Percentiles rank a stretch among this genome's conserved stretches.
Evolutionary conservation across 1,284 basidiomycete species (phyloP).

Genomic region (Fomitopsis palustris): DNA sequence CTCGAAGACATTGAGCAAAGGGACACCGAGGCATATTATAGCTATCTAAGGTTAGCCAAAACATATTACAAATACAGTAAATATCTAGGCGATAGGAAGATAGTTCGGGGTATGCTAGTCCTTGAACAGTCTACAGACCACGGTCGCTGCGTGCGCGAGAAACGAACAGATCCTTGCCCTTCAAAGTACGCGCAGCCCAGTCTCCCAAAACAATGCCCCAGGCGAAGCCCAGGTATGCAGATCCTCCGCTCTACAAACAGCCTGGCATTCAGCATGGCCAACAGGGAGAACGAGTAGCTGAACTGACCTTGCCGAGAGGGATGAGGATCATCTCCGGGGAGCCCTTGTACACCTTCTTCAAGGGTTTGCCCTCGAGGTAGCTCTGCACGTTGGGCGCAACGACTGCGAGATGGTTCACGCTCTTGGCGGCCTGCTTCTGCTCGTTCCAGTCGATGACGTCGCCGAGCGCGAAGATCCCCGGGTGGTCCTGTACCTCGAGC

Average conservation of each 20-base stretch:
- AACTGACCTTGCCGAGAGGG: slow-evolving; percentile 55
- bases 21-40: no score
- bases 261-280: background rate
- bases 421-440: slow-evolving; percentile 56
- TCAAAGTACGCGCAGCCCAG: slow-evolving; percentile 21
- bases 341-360: slow-evolving; percentile 46
- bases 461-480: slow-evolving; percentile 54
- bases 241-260: slow-evolving; percentile 40
- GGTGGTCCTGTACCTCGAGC: slow-evolving; percentile 44
- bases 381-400: slow-evolving; percentile 45
- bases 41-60: no score
- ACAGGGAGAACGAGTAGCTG: background rate
- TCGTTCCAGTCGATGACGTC: slow-evolving; percentile 59
- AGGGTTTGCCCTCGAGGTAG: slow-evolving; percentile 34
- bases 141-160: slow-evolving; percentile 12
- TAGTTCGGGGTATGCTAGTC: no score
- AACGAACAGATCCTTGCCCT: slow-evolving; percentile 26
- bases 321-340: slow-evolving; percentile 49
- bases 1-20: no score
- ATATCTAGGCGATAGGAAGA: no score
- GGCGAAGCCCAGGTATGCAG: slow-evolving; percentile 40
- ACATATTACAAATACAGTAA: no score
- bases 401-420: slow-evolving; percentile 37
- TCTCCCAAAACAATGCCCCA: slow-evolving; percentile 39
- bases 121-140: slow-evolving; percentile 4